Conservation (phyloP, 306 rosid species). For the apple (Malus domestica) region ASM211411v1 NC_041793.1:42775001-42775500, state of each 20-base stretch:
- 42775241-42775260: slow-evolving; percentile 87
- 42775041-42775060: slow-evolving; percentile 96
- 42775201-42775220: slow-evolving; percentile 91
- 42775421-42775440: background rate
- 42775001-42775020: slow-evolving; percentile 85
- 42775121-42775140: slow-evolving; percentile 98
- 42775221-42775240: slow-evolving; percentile 93
- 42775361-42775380: background rate
- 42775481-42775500: slow-evolving; percentile 73
- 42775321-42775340: slow-evolving; percentile 98
- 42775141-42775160: slow-evolving; percentile 98
- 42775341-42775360: slow-evolving; percentile 60
- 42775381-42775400: background rate
- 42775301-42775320: slow-evolving; percentile 83
- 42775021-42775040: slow-evolving; percentile 97
- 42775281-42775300: slow-evolving; percentile 82
- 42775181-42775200: slow-evolving; percentile 97
- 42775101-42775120: slow-evolving; percentile 85
- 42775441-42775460: slow-evolving; percentile 9
- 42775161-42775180: slow-evolving; percentile 99
- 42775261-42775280: slow-evolving; percentile 89
- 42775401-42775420: too few species aligned
- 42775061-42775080: slow-evolving; percentile 92
- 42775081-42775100: slow-evolving; percentile 92
- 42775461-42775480: slow-evolving; percentile 11